Evolutionary conservation across 2,329 filamentous ascomycete species (phyloP).

Genomic region (Phaeosphaeriaceae sp.): DNA sequence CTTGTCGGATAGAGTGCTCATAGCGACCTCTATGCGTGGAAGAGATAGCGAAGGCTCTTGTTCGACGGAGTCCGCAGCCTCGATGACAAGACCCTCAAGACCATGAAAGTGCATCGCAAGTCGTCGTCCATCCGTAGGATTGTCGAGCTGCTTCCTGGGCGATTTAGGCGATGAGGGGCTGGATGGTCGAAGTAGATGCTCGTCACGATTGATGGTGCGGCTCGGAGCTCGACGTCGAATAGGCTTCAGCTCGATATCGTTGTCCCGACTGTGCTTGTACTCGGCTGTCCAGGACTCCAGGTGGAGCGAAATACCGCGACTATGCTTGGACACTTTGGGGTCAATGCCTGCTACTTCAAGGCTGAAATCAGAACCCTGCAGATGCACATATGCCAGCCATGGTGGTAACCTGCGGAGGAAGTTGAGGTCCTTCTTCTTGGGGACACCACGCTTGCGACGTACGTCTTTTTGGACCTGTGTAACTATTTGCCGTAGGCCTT

Average conservation of each 20-base stretch:
- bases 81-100: conserved; percentile 89
- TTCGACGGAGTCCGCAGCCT: conserved; percentile 84
- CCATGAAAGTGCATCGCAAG: conserved; percentile 82
- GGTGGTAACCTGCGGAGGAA: conserved; percentile 79
- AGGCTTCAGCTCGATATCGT: conserved; percentile 66
- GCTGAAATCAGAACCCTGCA: conserved; percentile 89
- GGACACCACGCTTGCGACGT: conserved; percentile 37
- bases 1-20: conserved; percentile 84
- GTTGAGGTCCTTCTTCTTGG: conserved; percentile 58
- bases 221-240: conserved; percentile 77
- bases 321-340: conserved; percentile 79
- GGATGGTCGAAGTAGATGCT: conserved; percentile 64
- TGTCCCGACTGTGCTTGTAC: conserved; percentile 82
- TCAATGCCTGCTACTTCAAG: conserved; percentile 91
- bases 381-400: conserved; percentile 84
- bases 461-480: conserved; percentile 72
- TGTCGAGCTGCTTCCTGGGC: conserved; percentile 57
- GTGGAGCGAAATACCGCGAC: conserved; percentile 83
- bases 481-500: conserved; percentile 90
- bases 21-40: conserved; percentile 84
- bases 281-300: conserved; percentile 88
- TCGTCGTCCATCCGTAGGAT: conserved; percentile 76
- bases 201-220: conserved; percentile 65
- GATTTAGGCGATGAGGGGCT: conserved; percentile 59
- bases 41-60: conserved; percentile 85